phyloP scores from a whole-genome alignment of 2,329 filamentous ascomycete species.

The Fusarium cyanostomum region DNA sequence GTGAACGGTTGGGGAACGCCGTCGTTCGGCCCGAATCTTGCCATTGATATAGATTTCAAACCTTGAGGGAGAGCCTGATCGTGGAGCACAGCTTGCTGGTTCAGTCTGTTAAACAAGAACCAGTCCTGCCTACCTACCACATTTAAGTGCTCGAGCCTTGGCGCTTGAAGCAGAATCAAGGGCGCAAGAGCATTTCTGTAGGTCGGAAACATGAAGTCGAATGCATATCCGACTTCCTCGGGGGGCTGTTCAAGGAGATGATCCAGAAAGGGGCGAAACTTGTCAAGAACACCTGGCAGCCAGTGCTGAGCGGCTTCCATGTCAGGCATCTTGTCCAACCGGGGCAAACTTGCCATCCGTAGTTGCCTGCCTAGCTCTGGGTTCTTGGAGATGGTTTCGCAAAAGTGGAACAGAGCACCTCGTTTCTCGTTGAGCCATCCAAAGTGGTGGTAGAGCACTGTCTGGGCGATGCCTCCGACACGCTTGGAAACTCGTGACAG shows the following conservation, averaged over 20 bases:
- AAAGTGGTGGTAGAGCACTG: conserved; percentile 10
- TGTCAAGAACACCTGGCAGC: not conserved
- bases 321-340: not conserved
- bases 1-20: fast-evolving
- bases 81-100: not conserved
- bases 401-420: not conserved
- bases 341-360: not conserved
- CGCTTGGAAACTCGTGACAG: not conserved
- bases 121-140: not conserved
- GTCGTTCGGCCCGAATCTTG: not conserved
- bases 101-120: not conserved
- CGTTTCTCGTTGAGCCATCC: not conserved
- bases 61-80: not conserved
- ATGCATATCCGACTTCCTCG: not conserved
- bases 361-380: not conserved
- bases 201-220: not conserved
- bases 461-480: conserved; percentile 9
- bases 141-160: not conserved
- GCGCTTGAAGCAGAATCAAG: not conserved
- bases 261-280: not conserved
- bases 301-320: not conserved
- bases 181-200: not conserved
- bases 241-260: too few species aligned
- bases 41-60: not conserved
- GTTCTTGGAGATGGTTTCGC: not conserved